phyloP scores from a whole-genome alignment of 768 basidiomycete species.

The Cyclocybe aegerita region DNA sequence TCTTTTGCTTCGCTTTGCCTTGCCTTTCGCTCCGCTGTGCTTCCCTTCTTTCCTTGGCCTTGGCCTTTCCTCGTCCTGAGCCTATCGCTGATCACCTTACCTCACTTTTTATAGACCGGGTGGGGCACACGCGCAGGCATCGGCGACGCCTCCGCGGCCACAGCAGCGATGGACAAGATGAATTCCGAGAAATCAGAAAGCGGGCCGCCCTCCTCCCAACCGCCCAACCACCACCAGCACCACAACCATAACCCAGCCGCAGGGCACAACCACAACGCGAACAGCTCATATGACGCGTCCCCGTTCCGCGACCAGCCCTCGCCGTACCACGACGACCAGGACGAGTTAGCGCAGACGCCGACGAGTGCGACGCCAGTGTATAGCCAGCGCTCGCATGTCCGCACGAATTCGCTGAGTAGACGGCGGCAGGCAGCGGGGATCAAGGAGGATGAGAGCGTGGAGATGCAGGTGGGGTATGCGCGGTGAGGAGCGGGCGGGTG shows the following conservation, averaged over 20 bases:
- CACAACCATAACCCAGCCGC: not conserved
- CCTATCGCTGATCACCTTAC: not conserved
- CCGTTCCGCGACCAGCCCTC: slow-evolving; percentile 30
- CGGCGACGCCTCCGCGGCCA: slow-evolving; percentile 78
- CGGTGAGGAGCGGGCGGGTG: slow-evolving; percentile 10
- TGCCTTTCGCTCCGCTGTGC: not conserved
- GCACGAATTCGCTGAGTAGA: slow-evolving; percentile 13
- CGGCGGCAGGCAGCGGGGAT: slow-evolving; percentile 20
- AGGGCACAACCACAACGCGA: not conserved
- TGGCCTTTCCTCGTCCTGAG: not conserved
- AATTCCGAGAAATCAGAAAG: slow-evolving; percentile 31
- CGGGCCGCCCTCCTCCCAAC: not conserved
- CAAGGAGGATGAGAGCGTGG: slow-evolving; percentile 28
- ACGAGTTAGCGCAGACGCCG: slow-evolving; percentile 16
- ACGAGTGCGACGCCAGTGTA: slow-evolving; percentile 20
- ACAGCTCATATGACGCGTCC: not conserved
- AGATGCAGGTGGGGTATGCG: slow-evolving; percentile 39
- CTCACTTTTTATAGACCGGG: slow-evolving; percentile 55
- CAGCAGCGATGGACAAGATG: slow-evolving; percentile 58
- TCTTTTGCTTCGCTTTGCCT: slow-evolving; percentile 1
- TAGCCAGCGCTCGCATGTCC: slow-evolving; percentile 15
- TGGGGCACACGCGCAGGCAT: slow-evolving; percentile 97
- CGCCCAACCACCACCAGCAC: slow-evolving; percentile 11
- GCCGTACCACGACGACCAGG: slow-evolving; percentile 18
- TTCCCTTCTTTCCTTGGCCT: not conserved